Base-by-base conservation (phyloP, 2,329 filamentous ascomycete genomes). In the Sclerotinia nivalis region DNA sequence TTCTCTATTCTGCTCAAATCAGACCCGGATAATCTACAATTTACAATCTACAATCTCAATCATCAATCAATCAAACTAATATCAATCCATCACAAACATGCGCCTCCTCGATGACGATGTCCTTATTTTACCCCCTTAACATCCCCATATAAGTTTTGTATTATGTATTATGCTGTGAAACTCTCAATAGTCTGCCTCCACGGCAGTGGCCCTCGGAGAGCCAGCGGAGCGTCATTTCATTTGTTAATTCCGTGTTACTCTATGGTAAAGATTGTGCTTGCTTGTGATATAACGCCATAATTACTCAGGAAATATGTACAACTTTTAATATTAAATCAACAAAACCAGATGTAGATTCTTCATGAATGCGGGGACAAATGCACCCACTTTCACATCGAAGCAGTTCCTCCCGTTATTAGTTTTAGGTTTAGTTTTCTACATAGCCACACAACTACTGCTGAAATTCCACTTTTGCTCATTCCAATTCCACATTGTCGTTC, bases 391-490 rank as follows among this genome's bases (percentile, higher is more conserved):
- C 6, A 12, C 22, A 58, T 34, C 0, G 40, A 43, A 43, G 1
- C 13, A 5, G 0, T 40, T 15, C 40, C 2, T 43, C 40, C 40
- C 13, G 40, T 43, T 43, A 43, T 15, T 43, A 43, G 2, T 43
- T 43, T 43, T 43, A 18, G 40, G 13, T 43, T 13, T 18, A 25
- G 22, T 43, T 20, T 59, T 43, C 37, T 25, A 40, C 56, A 59
- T 40, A 59, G 56, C 56, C 56, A 59, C 56, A 59, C 10, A 43
- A 40, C 8, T 15, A 10, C n/a, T 43, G 34, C 56, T 43, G 56
- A 59, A 59, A n/a, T 25, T 59, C 56, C 56, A 59, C 34, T 59
- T 59, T 58, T 34, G 12, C 34, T 22, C 55, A 58, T n/a, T n/a
- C n/a, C n/a, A n/a, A n/a, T 25, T 31, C 9, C 54, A 37, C 31